Percentiles rank a stretch among this genome's conserved stretches.
phyloP scores from a whole-genome alignment of 148 eudicot genomes.

The Amaranthus hypochondriacus region DNA sequence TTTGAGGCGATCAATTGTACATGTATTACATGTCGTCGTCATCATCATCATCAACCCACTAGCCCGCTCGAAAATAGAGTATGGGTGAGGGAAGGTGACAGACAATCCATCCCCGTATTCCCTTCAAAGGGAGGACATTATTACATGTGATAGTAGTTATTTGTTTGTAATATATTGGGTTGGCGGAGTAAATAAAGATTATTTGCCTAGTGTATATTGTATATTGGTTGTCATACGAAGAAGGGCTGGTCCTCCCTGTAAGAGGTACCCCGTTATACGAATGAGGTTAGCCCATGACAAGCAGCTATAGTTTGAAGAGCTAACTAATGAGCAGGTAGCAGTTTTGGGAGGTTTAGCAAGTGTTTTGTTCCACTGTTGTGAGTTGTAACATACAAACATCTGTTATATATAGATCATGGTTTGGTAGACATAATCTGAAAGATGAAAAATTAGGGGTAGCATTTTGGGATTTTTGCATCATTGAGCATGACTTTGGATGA shows the following conservation, averaged over 20 bases:
- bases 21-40: too few species aligned
- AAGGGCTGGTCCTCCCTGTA: background rate
- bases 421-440: background rate
- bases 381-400: background rate
- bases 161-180: conserved; percentile 12
- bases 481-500: too few species aligned
- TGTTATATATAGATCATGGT: background rate
- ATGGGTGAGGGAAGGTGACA: too few species aligned
- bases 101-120: too few species aligned
- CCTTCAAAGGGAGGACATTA: background rate
- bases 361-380: background rate
- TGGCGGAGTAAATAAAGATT: conserved; percentile 1
- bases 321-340: background rate
- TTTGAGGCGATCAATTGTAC: background rate
- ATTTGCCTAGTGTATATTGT: conserved; percentile 12
- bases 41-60: too few species aligned
- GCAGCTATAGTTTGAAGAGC: background rate
- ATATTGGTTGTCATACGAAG: conserved; percentile 8
- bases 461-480: too few species aligned
- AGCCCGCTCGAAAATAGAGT: too few species aligned
- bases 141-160: conserved; percentile 14
- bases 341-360: conserved; percentile 9
- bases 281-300: background rate
- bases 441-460: too few species aligned
- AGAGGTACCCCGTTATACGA: background rate